phyloP scores from a whole-genome alignment of 2,329 filamentous ascomycete genomes.

The Gaeumannomyces sp. region DNA sequence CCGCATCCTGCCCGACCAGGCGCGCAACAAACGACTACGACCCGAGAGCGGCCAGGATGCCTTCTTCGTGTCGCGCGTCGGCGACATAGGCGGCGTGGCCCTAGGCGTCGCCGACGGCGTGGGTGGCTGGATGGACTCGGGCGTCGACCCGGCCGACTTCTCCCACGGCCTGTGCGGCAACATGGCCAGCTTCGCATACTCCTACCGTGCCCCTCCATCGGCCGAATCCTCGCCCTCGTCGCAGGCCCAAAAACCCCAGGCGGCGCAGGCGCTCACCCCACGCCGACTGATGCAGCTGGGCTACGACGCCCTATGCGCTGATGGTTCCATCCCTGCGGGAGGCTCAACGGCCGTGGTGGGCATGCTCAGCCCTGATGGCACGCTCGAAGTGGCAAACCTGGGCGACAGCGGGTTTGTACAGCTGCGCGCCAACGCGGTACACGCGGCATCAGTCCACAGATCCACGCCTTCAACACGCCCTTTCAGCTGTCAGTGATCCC shows the following conservation, averaged over 20 bases:
- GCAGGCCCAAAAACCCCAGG: neutral
- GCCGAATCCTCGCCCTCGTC: constrained; percentile 21
- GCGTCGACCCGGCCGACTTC: constrained; percentile 91
- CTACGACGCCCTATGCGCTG: constrained; percentile 74
- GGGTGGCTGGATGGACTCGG: constrained; percentile 88
- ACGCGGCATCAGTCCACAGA: constrained; percentile 82
- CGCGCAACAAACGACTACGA: constrained; percentile 50
- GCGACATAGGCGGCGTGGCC: constrained; percentile 63
- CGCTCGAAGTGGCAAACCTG: constrained; percentile 82
- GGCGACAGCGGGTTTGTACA: constrained; percentile 93
- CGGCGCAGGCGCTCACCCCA: constrained; percentile 44
- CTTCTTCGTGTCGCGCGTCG: constrained; percentile 85
- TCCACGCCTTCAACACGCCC: constrained; percentile 95
- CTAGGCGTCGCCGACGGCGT: constrained; percentile 93
- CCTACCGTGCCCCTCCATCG: constrained; percentile 33
- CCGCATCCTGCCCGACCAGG: constrained; percentile 50
- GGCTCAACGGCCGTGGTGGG: constrained; percentile 92
- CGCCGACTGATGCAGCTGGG: constrained; percentile 71
- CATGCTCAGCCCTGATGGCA: constrained; percentile 65
- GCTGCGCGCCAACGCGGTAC: constrained; percentile 76
- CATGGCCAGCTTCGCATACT: constrained; percentile 73
- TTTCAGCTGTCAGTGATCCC: constrained; percentile 91
- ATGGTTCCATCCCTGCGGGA: constrained; percentile 68
- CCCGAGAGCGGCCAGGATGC: constrained; percentile 89
- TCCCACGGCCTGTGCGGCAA: constrained; percentile 89